phyloP scores from a whole-genome alignment of 2,329 filamentous ascomycete species.

The Phyllachora maydis region DNA sequence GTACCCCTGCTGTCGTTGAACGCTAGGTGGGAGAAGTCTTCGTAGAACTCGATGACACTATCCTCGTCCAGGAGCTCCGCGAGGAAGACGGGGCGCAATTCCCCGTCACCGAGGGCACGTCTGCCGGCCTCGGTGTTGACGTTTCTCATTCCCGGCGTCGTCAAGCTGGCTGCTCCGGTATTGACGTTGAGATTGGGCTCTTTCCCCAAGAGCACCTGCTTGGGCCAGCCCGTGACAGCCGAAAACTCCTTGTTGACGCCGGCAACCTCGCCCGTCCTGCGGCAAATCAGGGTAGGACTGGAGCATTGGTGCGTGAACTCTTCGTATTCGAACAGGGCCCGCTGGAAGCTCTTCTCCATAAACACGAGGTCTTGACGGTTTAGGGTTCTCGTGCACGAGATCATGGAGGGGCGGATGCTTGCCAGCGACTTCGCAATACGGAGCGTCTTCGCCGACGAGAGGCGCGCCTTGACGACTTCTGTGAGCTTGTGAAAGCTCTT shows the following conservation, averaged over 20 bases:
- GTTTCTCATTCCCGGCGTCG: slow-evolving; percentile 29
- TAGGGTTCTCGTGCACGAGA: slow-evolving; percentile 76
- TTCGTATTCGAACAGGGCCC: slow-evolving; percentile 81
- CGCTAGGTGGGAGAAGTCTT: slow-evolving; percentile 81
- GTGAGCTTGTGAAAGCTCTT: slow-evolving; percentile 78
- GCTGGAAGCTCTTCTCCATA: slow-evolving; percentile 94
- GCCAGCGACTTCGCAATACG: slow-evolving; percentile 75
- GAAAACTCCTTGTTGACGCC: slow-evolving; percentile 92
- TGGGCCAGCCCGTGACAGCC: slow-evolving; percentile 87
- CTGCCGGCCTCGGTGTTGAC: slow-evolving; percentile 17
- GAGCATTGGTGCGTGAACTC: slow-evolving; percentile 78
- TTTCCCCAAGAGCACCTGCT: slow-evolving; percentile 71
- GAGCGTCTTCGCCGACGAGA: slow-evolving; percentile 55
- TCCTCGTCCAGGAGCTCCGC: slow-evolving; percentile 88
- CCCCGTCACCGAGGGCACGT: slow-evolving; percentile 24
- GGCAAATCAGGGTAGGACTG: slow-evolving; percentile 78
- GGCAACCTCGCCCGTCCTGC: slow-evolving; percentile 85
- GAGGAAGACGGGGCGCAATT: slow-evolving; percentile 65
- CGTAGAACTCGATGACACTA: slow-evolving; percentile 83
- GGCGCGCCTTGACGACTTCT: slow-evolving; percentile 57
- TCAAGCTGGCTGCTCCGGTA: slow-evolving; percentile 29
- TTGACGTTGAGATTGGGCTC: slow-evolving; percentile 80
- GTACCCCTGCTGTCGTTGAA: slow-evolving; percentile 80
- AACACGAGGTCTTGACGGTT: slow-evolving; percentile 81
- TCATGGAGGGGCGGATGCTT: slow-evolving; percentile 81